Evolutionary conservation across 1,284 basidiomycete species (phyloP).

Genomic region (Tylopilus sp.): DNA sequence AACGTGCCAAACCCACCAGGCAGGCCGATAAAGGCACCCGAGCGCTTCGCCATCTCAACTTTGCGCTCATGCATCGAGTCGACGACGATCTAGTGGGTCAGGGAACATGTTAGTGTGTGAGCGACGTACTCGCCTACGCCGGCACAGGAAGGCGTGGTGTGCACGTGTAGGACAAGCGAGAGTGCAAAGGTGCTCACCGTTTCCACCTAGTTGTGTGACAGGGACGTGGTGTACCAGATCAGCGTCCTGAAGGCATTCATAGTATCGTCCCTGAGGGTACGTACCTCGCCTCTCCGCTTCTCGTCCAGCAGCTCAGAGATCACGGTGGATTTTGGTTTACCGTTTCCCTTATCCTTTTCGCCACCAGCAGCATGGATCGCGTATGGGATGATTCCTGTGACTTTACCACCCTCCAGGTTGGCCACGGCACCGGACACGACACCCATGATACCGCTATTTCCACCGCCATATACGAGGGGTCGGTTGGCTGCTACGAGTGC

Average conservation of each 20-base stretch:
- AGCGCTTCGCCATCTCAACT: constrained; percentile 77
- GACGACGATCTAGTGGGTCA: constrained; percentile 55
- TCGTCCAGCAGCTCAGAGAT: constrained; percentile 38
- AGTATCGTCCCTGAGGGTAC: constrained; percentile 7
- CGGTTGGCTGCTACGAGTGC: constrained; percentile 64
- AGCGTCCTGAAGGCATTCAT: constrained; percentile 6
- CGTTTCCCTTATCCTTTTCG: constrained; percentile 48
- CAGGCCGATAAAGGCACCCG: constrained; percentile 76
- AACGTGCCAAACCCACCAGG: constrained; percentile 92
- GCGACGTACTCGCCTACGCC: constrained; percentile 1
- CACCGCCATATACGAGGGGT: constrained; percentile 84
- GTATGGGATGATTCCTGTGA: constrained; percentile 77
- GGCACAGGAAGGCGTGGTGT: constrained; percentile 1
- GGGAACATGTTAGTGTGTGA: constrained; percentile 8
- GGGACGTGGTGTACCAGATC: constrained; percentile 3
- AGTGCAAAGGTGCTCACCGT: constrained; percentile 38
- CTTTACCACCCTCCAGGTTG: constrained; percentile 58
- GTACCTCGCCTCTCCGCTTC: constrained; percentile 43
- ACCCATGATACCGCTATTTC: constrained; percentile 82
- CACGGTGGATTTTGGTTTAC: constrained; percentile 21
- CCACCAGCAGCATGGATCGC: constrained; percentile 68
- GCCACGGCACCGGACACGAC: constrained; percentile 68
- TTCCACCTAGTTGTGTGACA: constrained; percentile 39
- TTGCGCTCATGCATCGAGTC: constrained; percentile 91
- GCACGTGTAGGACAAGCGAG: constrained; percentile 9